These are phyloP conservation scores for Colletotrichum sp. DNA, from an alignment of 2,329 filamentous ascomycete genomes.

Conservation along the genomic window DNA sequence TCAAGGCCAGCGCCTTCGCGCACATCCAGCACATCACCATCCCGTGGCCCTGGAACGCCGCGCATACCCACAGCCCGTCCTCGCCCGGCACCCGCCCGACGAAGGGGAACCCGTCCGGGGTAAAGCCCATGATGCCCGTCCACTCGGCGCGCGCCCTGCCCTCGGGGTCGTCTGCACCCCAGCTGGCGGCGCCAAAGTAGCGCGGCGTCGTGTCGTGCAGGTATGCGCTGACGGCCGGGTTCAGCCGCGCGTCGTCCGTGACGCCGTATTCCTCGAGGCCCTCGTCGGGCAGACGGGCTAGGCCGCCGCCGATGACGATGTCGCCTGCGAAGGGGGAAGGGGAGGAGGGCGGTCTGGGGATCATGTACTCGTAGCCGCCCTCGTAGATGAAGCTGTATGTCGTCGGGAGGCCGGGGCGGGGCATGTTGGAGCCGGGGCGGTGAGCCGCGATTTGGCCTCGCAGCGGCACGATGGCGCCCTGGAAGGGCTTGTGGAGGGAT, in stretches of 20 bases:
- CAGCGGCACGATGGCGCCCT: conserved; percentile 25
- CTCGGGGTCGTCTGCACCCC: conserved; percentile 47
- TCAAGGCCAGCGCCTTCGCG: conserved; percentile 60
- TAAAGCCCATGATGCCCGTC: conserved; percentile 64
- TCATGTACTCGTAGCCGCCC: conserved; percentile 71
- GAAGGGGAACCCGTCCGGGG: conserved; percentile 56
- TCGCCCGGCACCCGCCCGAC: conserved; percentile 53
- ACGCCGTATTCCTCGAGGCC: conserved; percentile 58
- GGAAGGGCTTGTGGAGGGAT: conserved; percentile 24
- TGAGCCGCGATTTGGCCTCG: conserved; percentile 29
- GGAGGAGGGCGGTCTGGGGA: conserved; percentile 56
- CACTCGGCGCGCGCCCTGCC: conserved; percentile 51
- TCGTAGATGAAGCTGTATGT: conserved; percentile 69
- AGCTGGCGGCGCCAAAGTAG: conserved; percentile 56
- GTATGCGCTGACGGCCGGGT: conserved; percentile 56
- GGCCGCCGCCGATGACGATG: conserved; percentile 67
- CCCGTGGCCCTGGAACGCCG: conserved; percentile 70
- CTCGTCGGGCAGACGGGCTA: conserved; percentile 42
- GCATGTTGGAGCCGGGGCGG: conserved; percentile 37
- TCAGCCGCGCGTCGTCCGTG: conserved; percentile 59
- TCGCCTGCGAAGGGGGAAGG: conserved; percentile 46
- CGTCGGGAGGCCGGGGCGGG: conserved; percentile 41
- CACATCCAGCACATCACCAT: conserved; percentile 69
- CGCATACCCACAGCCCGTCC: conserved; percentile 57
- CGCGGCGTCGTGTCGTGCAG: conserved; percentile 44